These are phyloP conservation scores for Eustoma russellianum DNA, from an alignment of 257 asterid genomes.

Conservation along the genomic window DNA sequence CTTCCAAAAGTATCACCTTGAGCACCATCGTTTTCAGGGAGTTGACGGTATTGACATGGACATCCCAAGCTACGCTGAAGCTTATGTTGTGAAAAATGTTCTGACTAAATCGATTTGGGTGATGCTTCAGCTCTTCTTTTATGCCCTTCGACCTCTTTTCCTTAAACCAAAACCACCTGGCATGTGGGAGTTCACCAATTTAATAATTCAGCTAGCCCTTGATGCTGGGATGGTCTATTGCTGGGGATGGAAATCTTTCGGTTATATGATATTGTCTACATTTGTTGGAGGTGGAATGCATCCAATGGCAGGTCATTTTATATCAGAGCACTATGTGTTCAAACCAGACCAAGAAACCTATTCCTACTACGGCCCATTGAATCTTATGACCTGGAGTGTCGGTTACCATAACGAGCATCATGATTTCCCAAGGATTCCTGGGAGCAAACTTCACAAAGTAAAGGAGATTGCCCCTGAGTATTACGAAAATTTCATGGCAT, in stretches of 20 bases:
- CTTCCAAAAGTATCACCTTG: constrained; percentile 94
- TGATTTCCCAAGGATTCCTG: constrained; percentile 89
- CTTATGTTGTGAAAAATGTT: constrained; percentile 42
- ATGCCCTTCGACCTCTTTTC: constrained; percentile 80
- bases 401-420: constrained; percentile 98
- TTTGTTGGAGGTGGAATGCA: constrained; percentile 96
- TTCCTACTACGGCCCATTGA: constrained; percentile 84
- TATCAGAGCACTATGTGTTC: constrained; percentile 81
- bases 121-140: constrained; percentile 69
- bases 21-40: constrained; percentile 95
- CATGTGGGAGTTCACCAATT: constrained; percentile 71
- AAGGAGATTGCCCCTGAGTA: constrained; percentile 89
- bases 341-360: constrained; percentile 70
- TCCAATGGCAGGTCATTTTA: constrained; percentile 94
- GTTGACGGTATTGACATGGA: constrained; percentile 93
- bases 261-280: constrained; percentile 73
- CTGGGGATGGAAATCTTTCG: constrained; percentile 74
- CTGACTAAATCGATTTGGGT: constrained; percentile 75
- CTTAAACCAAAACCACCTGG: constrained; percentile 97
- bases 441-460: constrained; percentile 79
- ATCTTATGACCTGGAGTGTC: constrained; percentile 83
- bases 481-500: constrained; percentile 49
- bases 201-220: constrained; percentile 49
- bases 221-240: constrained; percentile 55
- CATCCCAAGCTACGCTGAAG: constrained; percentile 59